Percentiles rank a stretch among this genome's conserved stretches.
Conservation (phyloP, 805 yeast species). For the Lipomyces starkeyi region DNA sequence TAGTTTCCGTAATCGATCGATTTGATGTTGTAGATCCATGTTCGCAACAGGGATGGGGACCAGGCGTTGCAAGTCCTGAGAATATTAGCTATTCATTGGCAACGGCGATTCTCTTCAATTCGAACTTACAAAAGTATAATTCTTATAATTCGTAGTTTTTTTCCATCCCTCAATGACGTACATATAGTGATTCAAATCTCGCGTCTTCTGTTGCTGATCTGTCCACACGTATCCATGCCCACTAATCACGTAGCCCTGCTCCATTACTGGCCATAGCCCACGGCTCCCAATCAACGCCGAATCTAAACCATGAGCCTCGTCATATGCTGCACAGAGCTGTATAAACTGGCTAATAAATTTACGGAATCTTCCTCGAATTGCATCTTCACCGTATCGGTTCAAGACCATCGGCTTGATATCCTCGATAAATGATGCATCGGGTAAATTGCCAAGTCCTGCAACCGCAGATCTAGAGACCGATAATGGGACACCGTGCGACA, state of each 20-base stretch:
- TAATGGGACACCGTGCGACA: constrained; percentile 13
- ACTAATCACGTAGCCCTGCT: constrained; percentile 37
- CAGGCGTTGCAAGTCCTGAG: constrained; percentile 23
- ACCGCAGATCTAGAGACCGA: not conserved
- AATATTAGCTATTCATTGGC: not conserved
- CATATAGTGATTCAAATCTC: constrained; percentile 39
- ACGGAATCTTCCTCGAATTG: constrained; percentile 42
- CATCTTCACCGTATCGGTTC: constrained; percentile 43
- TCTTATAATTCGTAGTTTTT: constrained; percentile 39
- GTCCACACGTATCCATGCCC: constrained; percentile 46
- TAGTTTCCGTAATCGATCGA: constrained; percentile 42
- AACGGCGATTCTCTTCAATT: constrained; percentile 10
- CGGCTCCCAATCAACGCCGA: constrained; percentile 35
- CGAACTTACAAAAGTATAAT: not conserved
- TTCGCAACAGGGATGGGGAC: constrained; percentile 38
- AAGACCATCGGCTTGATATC: constrained; percentile 42
- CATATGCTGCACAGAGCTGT: constrained; percentile 42
- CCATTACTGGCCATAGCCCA: constrained; percentile 25
- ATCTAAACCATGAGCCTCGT: constrained; percentile 39
- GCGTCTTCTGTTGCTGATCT: constrained; percentile 38
- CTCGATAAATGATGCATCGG: constrained; percentile 41
- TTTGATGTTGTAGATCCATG: constrained; percentile 43
- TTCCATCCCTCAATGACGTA: constrained; percentile 46
- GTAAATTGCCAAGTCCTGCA: not conserved
- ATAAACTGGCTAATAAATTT: constrained; percentile 42